Percentiles rank a stretch among this genome's conserved stretches.
Evolutionary conservation across 371 early-diverging fungal species (phyloP).

Genomic region (Vairimorpha ceranae): DNA sequence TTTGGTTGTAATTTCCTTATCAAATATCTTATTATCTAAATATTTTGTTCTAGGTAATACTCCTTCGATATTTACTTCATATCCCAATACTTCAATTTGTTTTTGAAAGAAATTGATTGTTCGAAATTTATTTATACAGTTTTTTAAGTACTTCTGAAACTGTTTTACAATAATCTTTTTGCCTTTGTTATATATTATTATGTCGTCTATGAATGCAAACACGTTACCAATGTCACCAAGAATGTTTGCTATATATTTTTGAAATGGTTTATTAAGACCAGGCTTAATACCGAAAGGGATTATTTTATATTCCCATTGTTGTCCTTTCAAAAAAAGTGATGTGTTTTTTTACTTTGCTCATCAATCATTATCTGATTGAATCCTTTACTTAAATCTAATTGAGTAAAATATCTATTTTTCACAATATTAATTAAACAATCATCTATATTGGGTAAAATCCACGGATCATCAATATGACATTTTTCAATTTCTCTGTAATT

Average conservation of each 20-base stretch:
- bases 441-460: slow-evolving; percentile 5
- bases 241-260: neutral
- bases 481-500: slow-evolving; percentile 28
- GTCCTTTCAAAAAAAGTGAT: neutral
- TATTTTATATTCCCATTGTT: slow-evolving; percentile 7
- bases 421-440: slow-evolving; percentile 35
- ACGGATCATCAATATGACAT: neutral
- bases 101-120: slow-evolving; percentile 62
- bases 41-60: neutral
- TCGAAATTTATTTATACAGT: slow-evolving; percentile 54
- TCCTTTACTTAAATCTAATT: slow-evolving; percentile 7
- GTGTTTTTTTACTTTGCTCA: neutral
- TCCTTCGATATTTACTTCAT: slow-evolving; percentile 44
- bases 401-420: slow-evolving; percentile 24
- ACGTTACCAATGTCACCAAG: slow-evolving; percentile 12
- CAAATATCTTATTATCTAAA: neutral
- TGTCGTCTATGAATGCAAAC: slow-evolving; percentile 64
- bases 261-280: slow-evolving; percentile 10
- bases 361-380: neutral
- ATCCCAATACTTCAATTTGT: slow-evolving; percentile 60
- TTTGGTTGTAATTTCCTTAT: neutral
- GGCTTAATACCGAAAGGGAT: slow-evolving; percentile 22
- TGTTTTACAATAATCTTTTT: slow-evolving; percentile 60
- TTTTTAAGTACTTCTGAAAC: slow-evolving; percentile 55
- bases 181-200: slow-evolving; percentile 59